These are phyloP conservation scores for Helicostylum pulchrum DNA, from an alignment of 192 early-diverging fungal genomes.

Conservation along the genomic window DNA sequence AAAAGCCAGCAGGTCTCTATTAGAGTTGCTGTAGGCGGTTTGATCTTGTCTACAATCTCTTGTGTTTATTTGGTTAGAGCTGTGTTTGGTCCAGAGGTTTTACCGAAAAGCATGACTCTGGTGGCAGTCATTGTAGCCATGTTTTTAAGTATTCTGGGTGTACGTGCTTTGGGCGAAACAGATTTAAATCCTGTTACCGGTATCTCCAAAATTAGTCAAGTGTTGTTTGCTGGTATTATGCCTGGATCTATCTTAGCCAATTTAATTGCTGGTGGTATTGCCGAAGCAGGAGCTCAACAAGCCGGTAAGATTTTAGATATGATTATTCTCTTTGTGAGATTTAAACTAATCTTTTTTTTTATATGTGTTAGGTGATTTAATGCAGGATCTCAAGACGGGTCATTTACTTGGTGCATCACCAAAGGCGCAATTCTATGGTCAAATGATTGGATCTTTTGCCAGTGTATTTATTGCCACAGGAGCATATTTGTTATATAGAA, in stretches of 20 bases:
- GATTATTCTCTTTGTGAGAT: not conserved
- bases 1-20: constrained; percentile 57
- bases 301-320: no score
- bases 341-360: not conserved
- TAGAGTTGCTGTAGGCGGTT: constrained; percentile 60
- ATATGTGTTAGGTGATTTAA: constrained; percentile 50
- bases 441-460: constrained; percentile 75
- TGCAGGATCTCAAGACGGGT: constrained; percentile 80
- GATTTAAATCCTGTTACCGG: constrained; percentile 82
- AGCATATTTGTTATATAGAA: constrained; percentile 67
- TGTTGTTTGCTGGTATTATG: constrained; percentile 75
- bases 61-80: constrained; percentile 61
- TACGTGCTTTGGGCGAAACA: constrained; percentile 79
- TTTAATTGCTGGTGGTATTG: constrained; percentile 75
- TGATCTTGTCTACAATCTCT: constrained; percentile 55
- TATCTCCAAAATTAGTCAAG: constrained; percentile 82
- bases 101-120: constrained; percentile 64
- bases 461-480: constrained; percentile 68
- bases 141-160: constrained; percentile 72
- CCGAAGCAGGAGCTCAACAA: constrained; percentile 69
- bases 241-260: constrained; percentile 71
- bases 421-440: constrained; percentile 80
- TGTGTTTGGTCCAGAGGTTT: constrained; percentile 56
- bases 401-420: constrained; percentile 80
- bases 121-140: constrained; percentile 71